Percentiles rank a stretch among this genome's conserved stretches.
phyloP scores from a whole-genome alignment of 169 alveolate genomes.

The Cryptosporidium viatorum region DNA sequence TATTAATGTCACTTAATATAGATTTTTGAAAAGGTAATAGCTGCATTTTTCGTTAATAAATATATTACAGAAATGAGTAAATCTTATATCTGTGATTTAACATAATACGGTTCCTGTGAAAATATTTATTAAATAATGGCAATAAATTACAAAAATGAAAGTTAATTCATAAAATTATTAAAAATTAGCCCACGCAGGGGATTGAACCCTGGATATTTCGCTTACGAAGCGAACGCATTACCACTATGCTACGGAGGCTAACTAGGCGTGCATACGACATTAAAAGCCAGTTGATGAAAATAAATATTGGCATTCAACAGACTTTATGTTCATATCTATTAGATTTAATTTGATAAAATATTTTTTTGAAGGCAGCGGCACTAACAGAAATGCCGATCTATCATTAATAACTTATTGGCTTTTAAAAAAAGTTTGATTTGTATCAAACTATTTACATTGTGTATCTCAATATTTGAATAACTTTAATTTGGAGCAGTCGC shows the following conservation, averaged over 20 bases:
- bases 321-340: too few species aligned
- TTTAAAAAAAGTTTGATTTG: too few species aligned
- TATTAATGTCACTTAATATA: slow-evolving; percentile 30
- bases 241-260: slow-evolving; percentile 92
- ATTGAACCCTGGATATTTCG: slow-evolving; percentile 93
- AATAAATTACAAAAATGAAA: too few species aligned
- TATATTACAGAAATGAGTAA: too few species aligned
- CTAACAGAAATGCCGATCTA: not conserved
- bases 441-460: too few species aligned
- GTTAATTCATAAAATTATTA: not conserved
- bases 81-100: too few species aligned
- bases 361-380: not conserved
- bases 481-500: not conserved
- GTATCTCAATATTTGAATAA: not conserved
- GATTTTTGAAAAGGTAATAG: slow-evolving; percentile 52
- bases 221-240: slow-evolving; percentile 92
- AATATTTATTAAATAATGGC: not conserved
- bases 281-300: not conserved
- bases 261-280: not conserved
- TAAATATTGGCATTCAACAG: not conserved
- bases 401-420: not conserved
- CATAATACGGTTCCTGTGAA: not conserved
- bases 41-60: not conserved
- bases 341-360: too few species aligned
- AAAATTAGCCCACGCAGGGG: slow-evolving; percentile 90